Base-by-base conservation (phyloP, 2,329 filamentous ascomycete species). In the Aureobasidium lini region DNA sequence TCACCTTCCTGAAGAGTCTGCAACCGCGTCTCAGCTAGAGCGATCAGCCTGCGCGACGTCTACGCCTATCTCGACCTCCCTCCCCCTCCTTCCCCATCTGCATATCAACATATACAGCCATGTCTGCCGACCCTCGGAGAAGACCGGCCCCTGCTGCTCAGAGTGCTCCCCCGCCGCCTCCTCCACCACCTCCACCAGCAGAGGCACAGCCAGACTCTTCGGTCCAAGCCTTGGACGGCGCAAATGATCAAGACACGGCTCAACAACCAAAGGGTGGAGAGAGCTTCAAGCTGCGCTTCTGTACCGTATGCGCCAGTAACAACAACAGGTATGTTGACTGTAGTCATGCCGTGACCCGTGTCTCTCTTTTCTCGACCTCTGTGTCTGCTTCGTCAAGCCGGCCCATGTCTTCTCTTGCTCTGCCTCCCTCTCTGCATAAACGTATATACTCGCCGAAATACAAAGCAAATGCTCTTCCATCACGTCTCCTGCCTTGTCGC, bases 221-320 rank as follows among this genome's bases (percentile, higher is more conserved):
- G 28, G 58, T 36, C 31, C 48, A 61, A 67, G 71, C 57, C 61
- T 63, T 52, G 65, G 63, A 61, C 8, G 53, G 46, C 40, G 70
- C 74, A 59, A 79, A 80, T 60, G 76, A 76, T 58, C 40, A 44
- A 48, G 44, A 58, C 28, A 28, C 36, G 44, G 5, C 52, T 13
- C 48, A 58, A 39, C 43, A 52, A 10, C 36, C 37, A 6, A 60
- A 48, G 29, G 73, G 77, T 13, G 78, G 81, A 29, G 77, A 77
- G n/a, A 83, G 81, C 56, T 96, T 86, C 81, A 96, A 94, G 75
- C 82, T 99, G 63, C 95, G 89, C 71, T 96, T 97, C 75, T 96
- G 92, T 79, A 97, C 94, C 2, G 93, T 99, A n/a, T 99, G 94
- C 75, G 94, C 94, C 7, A 96, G 91, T 69, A 99, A 99, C 69